Conservation (phyloP, 129 eudicot genomes). For the Tanacetum coccineum region DNA sequence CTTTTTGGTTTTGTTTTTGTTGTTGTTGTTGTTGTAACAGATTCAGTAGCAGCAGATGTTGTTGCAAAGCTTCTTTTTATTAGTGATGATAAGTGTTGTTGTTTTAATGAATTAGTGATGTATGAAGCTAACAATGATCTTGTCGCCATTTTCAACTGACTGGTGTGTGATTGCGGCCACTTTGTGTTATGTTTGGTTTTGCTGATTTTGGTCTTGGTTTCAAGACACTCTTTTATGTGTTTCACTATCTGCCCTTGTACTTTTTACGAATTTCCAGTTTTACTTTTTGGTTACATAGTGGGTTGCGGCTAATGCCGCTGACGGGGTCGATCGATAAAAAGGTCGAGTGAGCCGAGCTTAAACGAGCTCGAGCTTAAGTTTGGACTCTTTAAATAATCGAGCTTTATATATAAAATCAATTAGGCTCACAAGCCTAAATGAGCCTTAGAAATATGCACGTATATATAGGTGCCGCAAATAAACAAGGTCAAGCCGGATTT, state of each 20-base stretch:
- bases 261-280: no score
- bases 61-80: constrained; percentile 19
- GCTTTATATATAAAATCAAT: no score
- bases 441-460: no score
- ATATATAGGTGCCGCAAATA: no score
- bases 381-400: no score
- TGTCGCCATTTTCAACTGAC: constrained; percentile 23
- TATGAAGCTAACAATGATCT: constrained; percentile 27
- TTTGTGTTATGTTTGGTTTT: neutral
- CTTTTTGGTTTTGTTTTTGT: constrained; percentile 39
- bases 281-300: no score
- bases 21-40: neutral
- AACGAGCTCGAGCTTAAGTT: no score
- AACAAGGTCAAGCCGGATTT: no score
- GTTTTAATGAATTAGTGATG: constrained; percentile 25
- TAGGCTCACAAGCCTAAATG: no score
- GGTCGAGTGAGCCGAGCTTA: no score
- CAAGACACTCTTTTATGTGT: neutral
- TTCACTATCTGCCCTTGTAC: neutral
- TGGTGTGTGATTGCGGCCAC: constrained; percentile 21
- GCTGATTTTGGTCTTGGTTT: neutral
- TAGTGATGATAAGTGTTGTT: constrained; percentile 4
- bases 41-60: constrained; percentile 6
- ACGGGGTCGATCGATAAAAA: no score
- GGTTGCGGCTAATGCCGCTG: no score